Percentiles rank a stretch among this genome's conserved stretches.
Conservation (phyloP, 78 protist species). For the Paratrimastix pyriformis region DNA sequence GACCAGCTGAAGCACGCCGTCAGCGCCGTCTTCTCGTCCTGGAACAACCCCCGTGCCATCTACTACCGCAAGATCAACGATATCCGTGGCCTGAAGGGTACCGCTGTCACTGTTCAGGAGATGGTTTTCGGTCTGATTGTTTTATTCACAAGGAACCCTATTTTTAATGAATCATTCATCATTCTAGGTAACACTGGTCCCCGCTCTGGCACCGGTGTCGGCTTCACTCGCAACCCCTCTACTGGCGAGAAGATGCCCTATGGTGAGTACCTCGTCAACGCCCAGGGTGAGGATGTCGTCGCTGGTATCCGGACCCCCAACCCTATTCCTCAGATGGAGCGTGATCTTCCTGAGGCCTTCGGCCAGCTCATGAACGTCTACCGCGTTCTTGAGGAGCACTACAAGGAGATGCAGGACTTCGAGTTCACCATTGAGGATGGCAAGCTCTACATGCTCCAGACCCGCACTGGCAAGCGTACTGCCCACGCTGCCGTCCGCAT, state of each 20-base stretch:
- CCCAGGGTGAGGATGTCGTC: slow-evolving; percentile 87
- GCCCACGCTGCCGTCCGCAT: slow-evolving; percentile 45
- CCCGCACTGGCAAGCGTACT: slow-evolving; percentile 55
- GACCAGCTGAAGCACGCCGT: slow-evolving; percentile 38
- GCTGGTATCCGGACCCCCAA: slow-evolving; percentile 75
- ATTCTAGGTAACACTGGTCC: slow-evolving; percentile 56
- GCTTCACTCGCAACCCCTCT: slow-evolving; percentile 68
- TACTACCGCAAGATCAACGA: slow-evolving; percentile 44
- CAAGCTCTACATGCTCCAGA: slow-evolving; percentile 65
- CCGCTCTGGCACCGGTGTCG: slow-evolving; percentile 68
- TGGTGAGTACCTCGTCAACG: slow-evolving; percentile 76
- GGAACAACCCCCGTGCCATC: slow-evolving; percentile 55
- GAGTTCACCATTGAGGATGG: slow-evolving; percentile 72
- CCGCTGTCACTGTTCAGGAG: slow-evolving; percentile 66
- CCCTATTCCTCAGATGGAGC: slow-evolving; percentile 16
- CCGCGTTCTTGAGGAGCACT: slow-evolving; percentile 46
- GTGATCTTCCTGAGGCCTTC: slow-evolving; percentile 19
- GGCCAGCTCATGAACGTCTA: slow-evolving; percentile 21
- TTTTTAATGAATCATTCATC: no score
- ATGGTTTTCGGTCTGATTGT: slow-evolving; percentile 51
- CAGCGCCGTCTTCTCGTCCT: slow-evolving; percentile 57
- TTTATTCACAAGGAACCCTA: background rate
- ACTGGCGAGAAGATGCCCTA: slow-evolving; percentile 58
- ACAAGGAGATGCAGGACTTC: slow-evolving; percentile 55
- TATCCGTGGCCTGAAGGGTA: slow-evolving; percentile 44